These are phyloP conservation scores for Centrapalus pauciflorus DNA, from an alignment of 129 eudicot genomes.

Conservation along the genomic window DNA sequence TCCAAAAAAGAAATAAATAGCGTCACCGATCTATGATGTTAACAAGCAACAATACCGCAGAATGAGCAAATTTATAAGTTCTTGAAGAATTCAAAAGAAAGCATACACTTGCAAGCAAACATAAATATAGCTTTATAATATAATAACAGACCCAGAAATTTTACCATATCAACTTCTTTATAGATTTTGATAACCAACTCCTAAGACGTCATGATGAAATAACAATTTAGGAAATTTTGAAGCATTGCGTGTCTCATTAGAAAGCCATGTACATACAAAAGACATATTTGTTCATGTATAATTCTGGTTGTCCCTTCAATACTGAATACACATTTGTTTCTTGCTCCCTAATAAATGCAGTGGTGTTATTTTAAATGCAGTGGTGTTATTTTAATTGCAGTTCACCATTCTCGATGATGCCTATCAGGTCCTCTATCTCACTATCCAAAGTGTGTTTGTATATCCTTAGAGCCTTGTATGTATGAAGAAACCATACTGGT, in stretches of 20 bases:
- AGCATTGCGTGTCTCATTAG: slow-evolving; percentile 4
- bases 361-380: neutral
- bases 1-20: neutral
- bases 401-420: neutral
- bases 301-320: too few species aligned
- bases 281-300: neutral
- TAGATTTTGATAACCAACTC: neutral
- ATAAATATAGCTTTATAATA: neutral
- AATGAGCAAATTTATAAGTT: neutral
- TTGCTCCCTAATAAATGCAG: neutral
- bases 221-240: neutral
- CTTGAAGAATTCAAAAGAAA: neutral
- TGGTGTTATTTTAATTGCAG: too few species aligned
- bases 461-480: neutral
- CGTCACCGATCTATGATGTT: neutral
- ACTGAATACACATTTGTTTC: too few species aligned
- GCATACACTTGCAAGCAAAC: neutral
- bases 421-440: too few species aligned
- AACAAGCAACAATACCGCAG: neutral
- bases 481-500: neutral
- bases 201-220: neutral
- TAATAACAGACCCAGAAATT: neutral
- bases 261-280: neutral
- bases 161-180: neutral
- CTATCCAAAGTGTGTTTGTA: neutral